These are phyloP conservation scores for Rhizophora apiculata DNA, from an alignment of 345 rosid genomes.

Conservation along the genomic window DNA sequence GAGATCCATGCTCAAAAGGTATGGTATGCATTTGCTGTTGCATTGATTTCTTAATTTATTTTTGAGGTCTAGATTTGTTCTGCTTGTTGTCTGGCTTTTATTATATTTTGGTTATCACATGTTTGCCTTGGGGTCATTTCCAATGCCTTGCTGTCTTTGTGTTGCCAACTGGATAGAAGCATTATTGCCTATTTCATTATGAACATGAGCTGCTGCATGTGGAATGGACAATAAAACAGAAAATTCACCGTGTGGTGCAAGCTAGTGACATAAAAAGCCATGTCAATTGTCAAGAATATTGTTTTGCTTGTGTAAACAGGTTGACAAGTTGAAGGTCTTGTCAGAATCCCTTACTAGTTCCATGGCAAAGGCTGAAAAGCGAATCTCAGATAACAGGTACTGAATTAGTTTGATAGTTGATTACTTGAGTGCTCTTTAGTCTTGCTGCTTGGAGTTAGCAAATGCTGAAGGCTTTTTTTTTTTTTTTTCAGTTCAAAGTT, in stretches of 20 bases:
- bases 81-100: constrained; percentile 4
- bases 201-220: background rate
- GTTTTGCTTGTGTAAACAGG: constrained; percentile 40
- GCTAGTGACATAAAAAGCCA: constrained; percentile 1
- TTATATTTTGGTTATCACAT: constrained; percentile 6
- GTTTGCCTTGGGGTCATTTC: background rate
- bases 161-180: constrained; percentile 11
- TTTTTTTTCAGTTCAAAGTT: no score
- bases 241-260: background rate
- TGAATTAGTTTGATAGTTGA: constrained; percentile 1
- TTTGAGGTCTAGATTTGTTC: background rate
- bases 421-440: background rate
- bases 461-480: no score
- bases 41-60: background rate
- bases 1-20: constrained; percentile 97
- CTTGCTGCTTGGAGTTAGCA: background rate
- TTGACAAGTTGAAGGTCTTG: constrained; percentile 88
- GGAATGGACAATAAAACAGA: background rate
- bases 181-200: constrained; percentile 1
- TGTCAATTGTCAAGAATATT: constrained; percentile 1
- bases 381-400: constrained; percentile 78
- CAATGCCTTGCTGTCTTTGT: constrained; percentile 12
- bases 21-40: constrained; percentile 4
- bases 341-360: constrained; percentile 88
- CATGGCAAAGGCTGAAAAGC: constrained; percentile 75